Conservation (phyloP, 2,329 filamentous ascomycete genomes). For the Fusarium sp. region DNA sequence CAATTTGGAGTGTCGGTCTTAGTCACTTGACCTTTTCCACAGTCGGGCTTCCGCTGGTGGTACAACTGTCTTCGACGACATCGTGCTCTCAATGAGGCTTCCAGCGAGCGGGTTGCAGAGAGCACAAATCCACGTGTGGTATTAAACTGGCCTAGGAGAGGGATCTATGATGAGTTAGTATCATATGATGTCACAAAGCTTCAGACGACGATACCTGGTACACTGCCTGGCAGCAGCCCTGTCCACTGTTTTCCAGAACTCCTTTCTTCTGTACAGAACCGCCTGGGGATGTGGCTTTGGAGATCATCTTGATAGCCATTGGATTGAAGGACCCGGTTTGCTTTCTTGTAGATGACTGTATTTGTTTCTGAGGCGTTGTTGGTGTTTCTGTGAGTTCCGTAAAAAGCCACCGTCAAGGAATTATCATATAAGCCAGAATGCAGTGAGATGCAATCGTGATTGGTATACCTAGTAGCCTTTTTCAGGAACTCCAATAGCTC, state of each 20-base stretch:
- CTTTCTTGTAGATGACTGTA: not conserved
- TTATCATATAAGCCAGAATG: conserved; percentile 1
- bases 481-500: not conserved
- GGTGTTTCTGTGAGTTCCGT: conserved; percentile 4
- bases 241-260: not conserved
- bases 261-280: conserved; percentile 2
- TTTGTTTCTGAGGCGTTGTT: conserved; percentile 2
- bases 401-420: not conserved
- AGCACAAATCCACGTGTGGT: not conserved
- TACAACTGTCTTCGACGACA: conserved; percentile 9
- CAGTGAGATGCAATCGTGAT: not conserved
- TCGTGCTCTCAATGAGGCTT: not conserved
- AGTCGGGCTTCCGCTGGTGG: conserved; percentile 4
- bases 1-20: not conserved
- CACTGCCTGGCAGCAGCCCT: conserved; percentile 7
- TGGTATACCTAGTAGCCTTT: not conserved
- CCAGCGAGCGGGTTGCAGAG: not conserved
- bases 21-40: conserved; percentile 19
- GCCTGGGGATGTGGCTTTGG: conserved; percentile 3
- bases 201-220: conserved; percentile 15
- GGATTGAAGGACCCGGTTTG: not conserved
- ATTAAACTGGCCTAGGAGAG: not conserved
- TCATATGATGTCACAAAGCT: not conserved
- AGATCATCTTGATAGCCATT: conserved; percentile 1
- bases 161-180: conserved; percentile 6